Conservation (phyloP, 73 alveolate species). For the Loxodes magnus region DNA sequence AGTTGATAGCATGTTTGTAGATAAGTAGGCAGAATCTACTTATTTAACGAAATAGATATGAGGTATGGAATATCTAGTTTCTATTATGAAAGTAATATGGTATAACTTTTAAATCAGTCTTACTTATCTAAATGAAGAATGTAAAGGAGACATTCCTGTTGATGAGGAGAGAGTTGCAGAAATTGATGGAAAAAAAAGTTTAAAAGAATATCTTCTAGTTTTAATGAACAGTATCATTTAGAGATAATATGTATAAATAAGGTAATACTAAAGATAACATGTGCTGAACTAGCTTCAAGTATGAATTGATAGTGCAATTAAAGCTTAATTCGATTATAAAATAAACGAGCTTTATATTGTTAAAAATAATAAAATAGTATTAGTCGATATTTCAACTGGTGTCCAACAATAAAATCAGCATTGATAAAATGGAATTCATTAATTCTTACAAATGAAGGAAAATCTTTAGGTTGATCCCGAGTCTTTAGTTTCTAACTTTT, state of each 20-base stretch:
- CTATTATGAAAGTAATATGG: background rate
- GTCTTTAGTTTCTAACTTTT: constrained; percentile 19
- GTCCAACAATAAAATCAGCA: constrained; percentile 17
- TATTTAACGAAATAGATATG: background rate
- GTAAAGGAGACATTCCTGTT: no score
- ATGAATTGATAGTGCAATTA: constrained; percentile 36
- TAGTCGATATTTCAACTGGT: constrained; percentile 39
- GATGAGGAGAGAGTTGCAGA: no score
- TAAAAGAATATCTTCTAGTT: no score
- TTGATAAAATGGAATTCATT: constrained; percentile 41
- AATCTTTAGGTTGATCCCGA: constrained; percentile 23
- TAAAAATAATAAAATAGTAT: constrained; percentile 21
- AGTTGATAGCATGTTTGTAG: constrained; percentile 42
- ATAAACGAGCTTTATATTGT: constrained; percentile 17
- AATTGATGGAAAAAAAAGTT: no score
- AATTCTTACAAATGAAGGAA: constrained; percentile 41
- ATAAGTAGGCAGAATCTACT: background rate
- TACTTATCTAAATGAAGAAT: background rate
- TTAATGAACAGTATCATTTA: no score
- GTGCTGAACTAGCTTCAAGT: constrained; percentile 15
- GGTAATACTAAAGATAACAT: no score
- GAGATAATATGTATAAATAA: no score
- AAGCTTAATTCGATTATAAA: constrained; percentile 21
- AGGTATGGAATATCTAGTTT: background rate
- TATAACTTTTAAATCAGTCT: no score